Percentiles rank a stretch among this genome's conserved stretches.
Conservation (phyloP, 2,329 filamentous ascomycete genomes). For the Ophiobolus disseminans region DNA sequence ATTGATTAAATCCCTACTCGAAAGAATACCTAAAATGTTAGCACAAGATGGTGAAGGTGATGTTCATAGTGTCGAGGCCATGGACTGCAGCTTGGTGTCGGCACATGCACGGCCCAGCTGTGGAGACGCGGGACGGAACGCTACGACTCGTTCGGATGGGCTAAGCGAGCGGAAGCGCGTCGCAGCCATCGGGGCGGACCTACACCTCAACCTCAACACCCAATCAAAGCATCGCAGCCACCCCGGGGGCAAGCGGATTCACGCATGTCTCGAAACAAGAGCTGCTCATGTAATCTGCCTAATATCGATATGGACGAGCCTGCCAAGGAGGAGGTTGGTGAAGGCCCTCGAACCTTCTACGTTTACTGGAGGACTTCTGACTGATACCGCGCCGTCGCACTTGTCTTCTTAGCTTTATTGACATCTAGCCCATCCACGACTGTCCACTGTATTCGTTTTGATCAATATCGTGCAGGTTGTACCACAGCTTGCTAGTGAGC, state of each 20-base stretch:
- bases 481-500: constrained; percentile 19
- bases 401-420: constrained; percentile 6
- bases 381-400: constrained; percentile 11
- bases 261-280: constrained; percentile 23
- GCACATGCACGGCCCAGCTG: no score
- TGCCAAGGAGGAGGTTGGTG: constrained; percentile 44
- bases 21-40: no score
- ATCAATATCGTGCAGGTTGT: constrained; percentile 18
- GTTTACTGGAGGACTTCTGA: constrained; percentile 1
- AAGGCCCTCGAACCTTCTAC: constrained; percentile 6
- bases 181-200: constrained; percentile 26
- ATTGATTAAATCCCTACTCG: no score
- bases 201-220: constrained; percentile 31
- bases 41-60: background rate
- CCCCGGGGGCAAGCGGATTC: constrained; percentile 38
- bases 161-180: constrained; percentile 23
- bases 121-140: constrained; percentile 13
- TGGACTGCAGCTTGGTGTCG: background rate
- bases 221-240: constrained; percentile 37
- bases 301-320: constrained; percentile 39
- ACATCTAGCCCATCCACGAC: constrained; percentile 3
- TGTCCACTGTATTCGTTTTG: constrained; percentile 11
- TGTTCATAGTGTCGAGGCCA: background rate
- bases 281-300: constrained; percentile 44
- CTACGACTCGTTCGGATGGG: constrained; percentile 21